Base-by-base conservation (phyloP, 495 filamentous ascomycete genomes). In the Podospora australis region DNA sequence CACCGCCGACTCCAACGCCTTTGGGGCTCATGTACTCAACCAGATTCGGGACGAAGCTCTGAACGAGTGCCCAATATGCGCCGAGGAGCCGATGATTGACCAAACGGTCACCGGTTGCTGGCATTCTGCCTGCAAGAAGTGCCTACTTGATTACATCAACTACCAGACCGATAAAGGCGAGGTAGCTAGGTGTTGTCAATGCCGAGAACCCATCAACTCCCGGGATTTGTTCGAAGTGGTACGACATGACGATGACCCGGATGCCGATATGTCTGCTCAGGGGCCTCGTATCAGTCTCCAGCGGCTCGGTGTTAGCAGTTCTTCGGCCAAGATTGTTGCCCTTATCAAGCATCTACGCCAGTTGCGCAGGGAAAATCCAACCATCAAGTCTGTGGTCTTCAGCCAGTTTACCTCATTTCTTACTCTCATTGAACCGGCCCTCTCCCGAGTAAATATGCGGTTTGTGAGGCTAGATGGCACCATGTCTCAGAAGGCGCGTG, bases 321-420 rank as follows among this genome's bases (percentile, higher is more conserved):
- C 89, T 1, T 95, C 88, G 2, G 84, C 92, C 28, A 98, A 98
- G 65, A 84, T 96, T 48, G 79, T 84, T 21, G 73, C 87, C 1
- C 71, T 98, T 3, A 75, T 96, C 62, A 75, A 72, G 38, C 81
- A 88, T 42, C 79, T 98, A 8, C 79, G 81, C 35, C 66, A 73
- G 20, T 62, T 92, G 4, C 80, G 85, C 7, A 70, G 62, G 35
- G 70, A 74, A 16, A 63, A 75, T 34, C 76, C 86, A 0, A 71
- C 67, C 34, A 86, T 81, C n/a, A 96, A 96, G 72, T 87, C 86
- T 22, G 88, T 95, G 32, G 82, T 97, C 43, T 97, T 98, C 69
- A 88, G 83, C 52, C 92, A 98, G 65, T 98, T 98, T 65, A 98
- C 92, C 8, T 90, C 89, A 1, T 98, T 97, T 66, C 81, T 98